Conservation (phyloP, 2,329 filamentous ascomycete species). For the Ceratocystis eucalypticola region DNA sequence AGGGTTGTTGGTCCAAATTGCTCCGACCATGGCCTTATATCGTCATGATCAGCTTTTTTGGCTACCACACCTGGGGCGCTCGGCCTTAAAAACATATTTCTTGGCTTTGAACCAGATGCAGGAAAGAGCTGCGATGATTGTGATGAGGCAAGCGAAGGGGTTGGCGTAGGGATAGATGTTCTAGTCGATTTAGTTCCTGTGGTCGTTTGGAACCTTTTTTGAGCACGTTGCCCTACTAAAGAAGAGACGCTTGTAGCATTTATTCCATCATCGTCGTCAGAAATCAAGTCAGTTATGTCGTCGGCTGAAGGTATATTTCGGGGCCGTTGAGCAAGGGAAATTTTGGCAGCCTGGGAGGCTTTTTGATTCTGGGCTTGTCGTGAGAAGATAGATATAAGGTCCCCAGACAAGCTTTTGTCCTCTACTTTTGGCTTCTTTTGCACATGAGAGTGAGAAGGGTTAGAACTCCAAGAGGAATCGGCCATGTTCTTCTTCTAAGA, state of each 20-base stretch:
- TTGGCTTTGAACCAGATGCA: constrained; percentile 26
- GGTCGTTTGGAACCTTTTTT: constrained; percentile 35
- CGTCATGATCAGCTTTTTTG: constrained; percentile 30
- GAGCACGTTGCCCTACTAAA: constrained; percentile 42
- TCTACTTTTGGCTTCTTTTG: constrained; percentile 33
- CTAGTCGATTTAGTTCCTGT: background rate
- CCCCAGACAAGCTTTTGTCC: constrained; percentile 41
- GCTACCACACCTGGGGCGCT: constrained; percentile 20
- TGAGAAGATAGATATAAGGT: constrained; percentile 47
- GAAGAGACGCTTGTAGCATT: constrained; percentile 34
- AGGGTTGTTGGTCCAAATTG: constrained; percentile 62
- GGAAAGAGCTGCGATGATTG: constrained; percentile 14
- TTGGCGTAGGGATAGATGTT: constrained; percentile 21
- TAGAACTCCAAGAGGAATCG: constrained; percentile 34
- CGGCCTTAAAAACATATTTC: constrained; percentile 41
- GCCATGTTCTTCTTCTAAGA: constrained; percentile 22
- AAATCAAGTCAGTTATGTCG: constrained; percentile 40
- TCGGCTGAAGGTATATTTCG: constrained; percentile 11
- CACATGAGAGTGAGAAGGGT: constrained; percentile 29
- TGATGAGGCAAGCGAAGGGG: constrained; percentile 5
- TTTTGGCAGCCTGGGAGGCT: background rate
- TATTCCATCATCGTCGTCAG: constrained; percentile 23
- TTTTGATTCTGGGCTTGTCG: constrained; percentile 42
- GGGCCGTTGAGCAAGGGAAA: constrained; percentile 21
- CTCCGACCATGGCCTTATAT: constrained; percentile 73